A percentile compares a stretch with the other conserved stretches of the same genome.
These are phyloP conservation scores for Lepiota venenata DNA, from an alignment of 768 basidiomycete species.

Conservation along the genomic window DNA sequence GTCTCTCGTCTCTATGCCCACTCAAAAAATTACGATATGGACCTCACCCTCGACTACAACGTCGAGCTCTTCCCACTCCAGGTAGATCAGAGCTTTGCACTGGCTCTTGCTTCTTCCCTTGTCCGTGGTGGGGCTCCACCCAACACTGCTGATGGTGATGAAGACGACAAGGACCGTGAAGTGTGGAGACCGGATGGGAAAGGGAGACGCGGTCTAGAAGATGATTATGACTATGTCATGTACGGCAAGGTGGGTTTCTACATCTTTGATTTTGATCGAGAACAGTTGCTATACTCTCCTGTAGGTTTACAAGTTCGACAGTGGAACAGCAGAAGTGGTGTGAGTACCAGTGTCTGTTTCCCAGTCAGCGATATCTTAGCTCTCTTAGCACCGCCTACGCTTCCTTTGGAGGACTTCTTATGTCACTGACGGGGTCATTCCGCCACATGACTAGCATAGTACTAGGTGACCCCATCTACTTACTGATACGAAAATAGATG, in stretches of 20 bases:
- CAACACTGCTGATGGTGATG: slow-evolving; percentile 47
- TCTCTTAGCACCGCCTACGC: slow-evolving; percentile 82
- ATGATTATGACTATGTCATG: slow-evolving; percentile 99
- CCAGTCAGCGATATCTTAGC: slow-evolving; percentile 12
- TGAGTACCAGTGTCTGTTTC: slow-evolving; percentile 35
- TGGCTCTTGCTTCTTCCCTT: slow-evolving; percentile 84
- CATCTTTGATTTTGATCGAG: background rate
- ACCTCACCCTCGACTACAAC: slow-evolving; percentile 92
- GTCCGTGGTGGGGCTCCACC: slow-evolving; percentile 48
- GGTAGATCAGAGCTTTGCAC: slow-evolving; percentile 67
- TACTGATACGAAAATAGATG: slow-evolving; percentile 74
- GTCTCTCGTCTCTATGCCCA: slow-evolving; percentile 90
- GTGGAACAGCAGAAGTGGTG: slow-evolving; percentile 81
- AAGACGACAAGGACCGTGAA: slow-evolving; percentile 68
- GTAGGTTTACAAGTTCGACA: slow-evolving; percentile 96
- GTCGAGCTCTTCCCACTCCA: slow-evolving; percentile 82
- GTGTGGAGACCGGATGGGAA: slow-evolving; percentile 87
- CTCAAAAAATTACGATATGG: slow-evolving; percentile 91
- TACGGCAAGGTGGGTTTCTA: slow-evolving; percentile 79
- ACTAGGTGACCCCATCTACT: slow-evolving; percentile 89
- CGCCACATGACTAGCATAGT: slow-evolving; percentile 91
- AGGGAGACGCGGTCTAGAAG: slow-evolving; percentile 77
- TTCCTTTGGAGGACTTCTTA: slow-evolving; percentile 92
- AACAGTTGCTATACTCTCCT: background rate
- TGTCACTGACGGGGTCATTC: slow-evolving; percentile 91